phyloP scores from a whole-genome alignment of 768 basidiomycete genomes.

The Tylopilus subfusipes region DNA sequence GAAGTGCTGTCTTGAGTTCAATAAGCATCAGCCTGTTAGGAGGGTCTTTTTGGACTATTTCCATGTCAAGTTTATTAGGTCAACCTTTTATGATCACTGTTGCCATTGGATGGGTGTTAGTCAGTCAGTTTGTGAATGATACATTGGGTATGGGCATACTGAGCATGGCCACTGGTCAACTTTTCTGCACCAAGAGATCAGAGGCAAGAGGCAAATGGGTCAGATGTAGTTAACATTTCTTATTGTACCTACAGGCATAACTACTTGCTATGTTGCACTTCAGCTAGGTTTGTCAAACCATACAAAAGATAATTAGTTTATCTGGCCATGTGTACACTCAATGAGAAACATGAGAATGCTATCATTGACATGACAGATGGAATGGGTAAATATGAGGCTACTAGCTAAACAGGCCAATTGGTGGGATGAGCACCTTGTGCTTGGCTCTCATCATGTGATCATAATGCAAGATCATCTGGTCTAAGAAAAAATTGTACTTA shows the following conservation, averaged over 20 bases:
- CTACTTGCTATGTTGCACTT: no score
- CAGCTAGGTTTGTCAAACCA: no score
- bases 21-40: no score
- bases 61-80: not conserved
- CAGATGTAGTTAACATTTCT: no score
- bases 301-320: no score
- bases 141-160: not conserved
- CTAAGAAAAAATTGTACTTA: not conserved
- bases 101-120: not conserved
- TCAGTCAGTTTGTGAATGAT: accelerated
- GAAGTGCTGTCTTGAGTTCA: not conserved
- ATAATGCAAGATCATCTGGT: not conserved
- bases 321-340: no score
- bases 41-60: not conserved
- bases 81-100: not conserved
- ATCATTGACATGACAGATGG: no score
- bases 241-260: no score
- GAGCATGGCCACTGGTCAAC: not conserved
- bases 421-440: not conserved
- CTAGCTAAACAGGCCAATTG: not conserved
- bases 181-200: no score
- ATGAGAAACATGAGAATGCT: no score
- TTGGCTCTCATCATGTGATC: not conserved
- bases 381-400: no score
- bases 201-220: no score